Evolutionary conservation across 306 rosid species (phyloP).

Genomic region (Datisca glomerata): DNA sequence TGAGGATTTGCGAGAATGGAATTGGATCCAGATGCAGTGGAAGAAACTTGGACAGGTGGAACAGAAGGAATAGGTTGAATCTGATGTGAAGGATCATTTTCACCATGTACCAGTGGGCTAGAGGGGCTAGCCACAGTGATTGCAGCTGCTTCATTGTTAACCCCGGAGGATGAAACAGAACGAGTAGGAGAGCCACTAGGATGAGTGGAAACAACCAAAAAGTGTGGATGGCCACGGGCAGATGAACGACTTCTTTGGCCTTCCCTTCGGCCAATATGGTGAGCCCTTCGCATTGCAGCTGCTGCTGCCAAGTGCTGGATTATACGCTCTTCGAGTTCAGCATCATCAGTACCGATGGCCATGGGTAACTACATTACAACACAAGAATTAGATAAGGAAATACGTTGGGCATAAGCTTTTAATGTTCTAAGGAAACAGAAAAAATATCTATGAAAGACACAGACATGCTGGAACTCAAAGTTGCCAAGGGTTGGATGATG

Average conservation of each 20-base stretch:
- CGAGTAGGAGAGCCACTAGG: constrained; percentile 28
- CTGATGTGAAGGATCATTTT: constrained; percentile 32
- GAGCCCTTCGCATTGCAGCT: constrained; percentile 71
- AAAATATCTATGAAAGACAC: constrained; percentile 13
- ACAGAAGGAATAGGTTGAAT: constrained; percentile 17
- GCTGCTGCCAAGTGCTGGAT: constrained; percentile 89
- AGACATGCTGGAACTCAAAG: constrained; percentile 59
- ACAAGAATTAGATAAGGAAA: too few relatives aligned
- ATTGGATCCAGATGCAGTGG: constrained; percentile 32
- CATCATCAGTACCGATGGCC: constrained; percentile 35
- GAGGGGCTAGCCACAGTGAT: constrained; percentile 36
- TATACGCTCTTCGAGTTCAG: constrained; percentile 61
- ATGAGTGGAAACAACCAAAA: constrained; percentile 41
- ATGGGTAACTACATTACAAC: constrained; percentile 34
- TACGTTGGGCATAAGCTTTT: too few relatives aligned
- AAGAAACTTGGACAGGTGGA: constrained; percentile 31
- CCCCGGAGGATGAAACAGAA: constrained; percentile 25
- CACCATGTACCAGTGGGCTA: constrained; percentile 28
- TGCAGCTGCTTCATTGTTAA: constrained; percentile 29
- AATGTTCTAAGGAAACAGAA: not conserved
- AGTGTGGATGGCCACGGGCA: constrained; percentile 52
- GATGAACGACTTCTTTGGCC: constrained; percentile 35
- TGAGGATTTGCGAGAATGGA: constrained; percentile 25
- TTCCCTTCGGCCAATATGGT: constrained; percentile 52
- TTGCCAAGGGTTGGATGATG: constrained; percentile 54